Percentiles rank a stretch among this genome's conserved stretches.
Conservation (phyloP, 2,329 filamentous ascomycete species). For the Penicillium freii region DNA sequence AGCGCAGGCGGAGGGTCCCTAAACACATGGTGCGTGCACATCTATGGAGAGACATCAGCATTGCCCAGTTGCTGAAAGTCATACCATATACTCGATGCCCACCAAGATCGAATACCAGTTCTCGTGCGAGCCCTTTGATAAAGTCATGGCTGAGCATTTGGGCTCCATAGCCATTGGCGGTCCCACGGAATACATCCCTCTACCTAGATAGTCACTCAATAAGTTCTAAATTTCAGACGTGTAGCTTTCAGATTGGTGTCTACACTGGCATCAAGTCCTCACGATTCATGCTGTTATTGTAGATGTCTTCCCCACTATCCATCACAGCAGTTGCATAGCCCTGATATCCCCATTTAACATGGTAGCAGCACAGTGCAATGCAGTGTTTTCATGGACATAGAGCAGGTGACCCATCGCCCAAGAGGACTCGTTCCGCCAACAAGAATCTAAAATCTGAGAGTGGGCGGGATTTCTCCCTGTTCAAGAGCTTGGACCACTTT, state of each 20-base stretch:
- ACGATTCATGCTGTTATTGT: no score
- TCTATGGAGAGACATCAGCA: neutral
- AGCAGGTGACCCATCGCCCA: no score
- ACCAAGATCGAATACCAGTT: neutral
- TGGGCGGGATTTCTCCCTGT: no score
- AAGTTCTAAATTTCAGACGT: neutral
- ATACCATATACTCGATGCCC: neutral
- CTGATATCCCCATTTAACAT: no score
- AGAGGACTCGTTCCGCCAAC: no score
- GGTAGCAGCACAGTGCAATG: no score
- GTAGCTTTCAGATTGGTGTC: neutral
- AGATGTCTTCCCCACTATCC: no score
- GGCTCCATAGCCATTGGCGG: neutral
- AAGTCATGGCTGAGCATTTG: neutral
- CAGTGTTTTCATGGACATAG: no score
- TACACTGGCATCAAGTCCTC: neutral
- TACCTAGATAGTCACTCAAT: no score
- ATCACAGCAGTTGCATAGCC: no score
- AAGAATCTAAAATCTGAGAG: no score
- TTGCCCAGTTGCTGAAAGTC: neutral
- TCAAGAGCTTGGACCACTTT: no score
- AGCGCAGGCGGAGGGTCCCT: neutral
- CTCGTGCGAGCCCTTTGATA: neutral
- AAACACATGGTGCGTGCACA: neutral
- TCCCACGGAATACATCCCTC: neutral